Base-by-base conservation (phyloP, 345 rosid species). In the Eucalyptus cladocalyx region DNA sequence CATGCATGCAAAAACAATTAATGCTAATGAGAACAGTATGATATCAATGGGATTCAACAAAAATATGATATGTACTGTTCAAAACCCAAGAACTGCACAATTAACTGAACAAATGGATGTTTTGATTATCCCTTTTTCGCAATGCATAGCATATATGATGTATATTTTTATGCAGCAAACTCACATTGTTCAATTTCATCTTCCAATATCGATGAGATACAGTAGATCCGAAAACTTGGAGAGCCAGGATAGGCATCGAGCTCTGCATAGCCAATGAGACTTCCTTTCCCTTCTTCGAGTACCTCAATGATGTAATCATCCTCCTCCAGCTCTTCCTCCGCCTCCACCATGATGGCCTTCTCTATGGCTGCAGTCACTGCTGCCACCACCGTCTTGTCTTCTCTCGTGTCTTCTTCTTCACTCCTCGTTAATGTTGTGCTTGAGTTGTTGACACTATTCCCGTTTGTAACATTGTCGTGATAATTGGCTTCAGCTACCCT, bases 201-300 rank as follows among this genome's bases (percentile, higher is more conserved):
- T 51, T 37, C 86, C 85, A 90, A 86, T 67, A 88, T 9, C 6
- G 89, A 48, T 21, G 90, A 28, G 10, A 88, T 54, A 89, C 93
- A 93, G 89, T 93, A 93, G 80, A 93, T 92, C 87, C 92, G 92
- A 91, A 93, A 93, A 90, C 93, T 92, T 42, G 93, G 93, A 80
- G 95, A 93, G 69, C 90, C 92, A 49, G 93, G 91, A 83, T 88
- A 90, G 43, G 88, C 87, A 89, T 88, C 87, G 42, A 86, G 80
- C 65, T 90, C 93, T 45, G 89, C 93, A 8, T 91, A 56, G 62
- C 87, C 86, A 54, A 85, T 88, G 58, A 88, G 58, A 40, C 60
- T 69, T 80, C 86, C 89, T 32, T 56, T 21, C 53, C 48, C 86
- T 67, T 30, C 58, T 86, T 51, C 54, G 10, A 47, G 42, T 48